Conservation (phyloP, 2,329 filamentous ascomycete species). For the Alternaria viburni region DNA sequence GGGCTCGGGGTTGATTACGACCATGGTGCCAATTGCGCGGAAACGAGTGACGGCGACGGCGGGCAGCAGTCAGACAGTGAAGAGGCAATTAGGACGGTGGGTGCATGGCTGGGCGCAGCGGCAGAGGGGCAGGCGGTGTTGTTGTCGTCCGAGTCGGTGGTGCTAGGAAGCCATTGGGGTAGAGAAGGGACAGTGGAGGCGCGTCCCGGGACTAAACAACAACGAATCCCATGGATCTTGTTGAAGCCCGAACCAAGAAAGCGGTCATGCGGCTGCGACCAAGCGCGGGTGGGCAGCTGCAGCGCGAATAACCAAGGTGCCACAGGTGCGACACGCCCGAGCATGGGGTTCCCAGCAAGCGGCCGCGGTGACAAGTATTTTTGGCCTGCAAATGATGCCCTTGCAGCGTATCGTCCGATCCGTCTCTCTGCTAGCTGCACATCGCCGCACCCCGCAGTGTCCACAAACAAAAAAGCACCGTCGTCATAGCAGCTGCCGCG, state of each 20-base stretch:
- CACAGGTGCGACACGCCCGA: constrained; percentile 28
- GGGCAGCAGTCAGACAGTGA: constrained; percentile 9
- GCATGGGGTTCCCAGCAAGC: constrained; percentile 21
- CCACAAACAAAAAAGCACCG: constrained; percentile 12
- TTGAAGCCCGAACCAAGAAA: constrained; percentile 24
- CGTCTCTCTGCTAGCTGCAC: constrained; percentile 6
- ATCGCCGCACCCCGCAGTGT: constrained; percentile 9
- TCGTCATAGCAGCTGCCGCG: constrained; percentile 6
- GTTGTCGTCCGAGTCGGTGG: constrained; percentile 6
- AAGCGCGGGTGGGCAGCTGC: constrained; percentile 30
- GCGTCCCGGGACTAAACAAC: constrained; percentile 16
- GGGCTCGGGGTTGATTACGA: constrained; percentile 79
- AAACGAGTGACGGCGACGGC: constrained; percentile 40
- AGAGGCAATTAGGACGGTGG: constrained; percentile 14
- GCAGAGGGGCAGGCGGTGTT: constrained; percentile 10
- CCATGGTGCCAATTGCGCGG: constrained; percentile 65
- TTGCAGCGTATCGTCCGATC: constrained; percentile 6
- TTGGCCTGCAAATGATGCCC: constrained; percentile 15
- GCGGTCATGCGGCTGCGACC: constrained; percentile 31
- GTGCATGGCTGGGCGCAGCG: constrained; percentile 29
- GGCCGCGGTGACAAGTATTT: constrained; percentile 24
- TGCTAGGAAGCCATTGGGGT: constrained; percentile 9
- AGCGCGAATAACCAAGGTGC: constrained; percentile 33
- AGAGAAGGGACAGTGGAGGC: constrained; percentile 10
- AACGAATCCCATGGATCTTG: constrained; percentile 6